Evolutionary conservation across 768 basidiomycete genomes (phyloP), one percentile per base, ranked within the genome.

Genomic region (Pisolithus albus): DNA sequence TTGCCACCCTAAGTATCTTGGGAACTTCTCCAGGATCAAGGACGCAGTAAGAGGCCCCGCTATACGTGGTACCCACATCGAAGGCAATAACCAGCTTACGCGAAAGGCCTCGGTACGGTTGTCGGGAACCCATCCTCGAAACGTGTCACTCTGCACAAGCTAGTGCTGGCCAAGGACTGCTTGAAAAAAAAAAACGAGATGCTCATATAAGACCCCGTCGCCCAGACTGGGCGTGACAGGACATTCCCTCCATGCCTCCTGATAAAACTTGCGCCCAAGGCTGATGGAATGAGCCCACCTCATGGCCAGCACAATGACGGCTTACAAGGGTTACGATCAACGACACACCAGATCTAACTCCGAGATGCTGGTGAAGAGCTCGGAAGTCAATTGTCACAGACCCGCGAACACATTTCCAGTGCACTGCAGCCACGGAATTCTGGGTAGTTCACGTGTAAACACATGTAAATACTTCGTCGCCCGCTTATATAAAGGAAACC

Each of bases 1-100:
- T 68, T 15, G 58, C 44, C 21, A 65, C 66, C 1, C 61, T 57
- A 5, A 21, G 45, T 16, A 74, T 63, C 34, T 58, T 55, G 16
- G 71, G 67, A 8, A 64, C 53, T 30, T 65, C 61, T 0, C 70
- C 70, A 6, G 71, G 70, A 50, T 71, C 66, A 4, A 72, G 63
- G 41, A 71, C 59, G 42, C 64, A 66, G 45, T 68, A 70, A 0
- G 67, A 68, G 28, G 73, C 64, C 0, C 75, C 75, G 32, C 72
- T 74, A 46, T 64, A 75, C 1, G 73, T 75, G 0, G 73, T 74
- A 15, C 74, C 74, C 2, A 75, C 67, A 54, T 75, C 74, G 37
- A 75, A 72, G 9, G 73, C 74, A 11, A 76, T 56, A 0, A 76
- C 70, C 1, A 76, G 52, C 49, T 75, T 76, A 55, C 75, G 67